Base-by-base conservation (phyloP, 2,329 filamentous ascomycete genomes). In the Penicillium concentricum region DNA sequence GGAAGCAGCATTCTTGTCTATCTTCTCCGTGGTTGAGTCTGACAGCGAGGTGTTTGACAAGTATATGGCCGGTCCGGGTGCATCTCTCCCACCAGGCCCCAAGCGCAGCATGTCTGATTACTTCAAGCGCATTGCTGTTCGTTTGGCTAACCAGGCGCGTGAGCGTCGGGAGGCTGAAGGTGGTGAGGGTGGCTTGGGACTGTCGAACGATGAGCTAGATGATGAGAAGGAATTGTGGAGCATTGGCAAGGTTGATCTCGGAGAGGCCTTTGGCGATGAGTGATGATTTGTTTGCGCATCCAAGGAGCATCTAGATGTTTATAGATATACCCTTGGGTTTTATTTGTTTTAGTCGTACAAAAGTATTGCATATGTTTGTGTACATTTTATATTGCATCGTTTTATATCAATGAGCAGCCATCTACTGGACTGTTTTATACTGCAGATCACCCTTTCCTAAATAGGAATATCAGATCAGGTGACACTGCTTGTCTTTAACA, bases 211-310 rank as follows among this genome's bases (percentile, higher is more conserved):
- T 74, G 94, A 99, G 78, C 79, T 86, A 32, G 94, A 99, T 70
- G 94, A 99, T 76, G 91, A 97, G 79, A 88, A 86, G 75, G 94
- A 99, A 79, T 87, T 99, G 61, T 96, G 92, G 92, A 94, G 90
- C 72, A 89, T 99, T 48, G 94, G 94, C 6, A 92, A 89, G 76
- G 87, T 96, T 48, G 93, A 97, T 72, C 78, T 92, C 45, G 88
- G 84, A 9, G 89, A 91, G 56, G 75, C 61, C 56, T 61, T 60
- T 57, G 56, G 61, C 38, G 59, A 63, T 44, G 58, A 62, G 32
- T 66, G 54, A 59, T 63, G 52, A 60, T 60, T 16, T 49, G 20
- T 58, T 58, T 56, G 30, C 56, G 51, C 55, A 64, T 65, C 58
- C 53, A 62, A 58, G 62, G 50, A 60, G 52, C 54, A 60, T 64